Evolutionary conservation across 2,329 filamentous ascomycete species (phyloP).

Genomic region (Epichloe sp.): DNA sequence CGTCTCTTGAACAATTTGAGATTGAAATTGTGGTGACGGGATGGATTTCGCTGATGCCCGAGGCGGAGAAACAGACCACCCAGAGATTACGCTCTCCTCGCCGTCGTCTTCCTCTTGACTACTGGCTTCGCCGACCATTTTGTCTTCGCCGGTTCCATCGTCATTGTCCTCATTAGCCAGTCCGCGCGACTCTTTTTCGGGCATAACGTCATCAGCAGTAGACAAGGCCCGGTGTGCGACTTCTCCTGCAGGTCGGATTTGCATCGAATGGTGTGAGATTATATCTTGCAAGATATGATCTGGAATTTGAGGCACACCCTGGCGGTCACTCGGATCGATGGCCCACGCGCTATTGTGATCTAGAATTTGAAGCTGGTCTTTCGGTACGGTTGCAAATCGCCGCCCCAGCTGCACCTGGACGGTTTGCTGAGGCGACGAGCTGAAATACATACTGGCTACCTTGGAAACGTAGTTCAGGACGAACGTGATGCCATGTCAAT

Average conservation of each 20-base stretch:
- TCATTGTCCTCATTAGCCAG: neutral
- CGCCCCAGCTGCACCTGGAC: slow-evolving; percentile 14
- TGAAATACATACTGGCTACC: slow-evolving; percentile 14
- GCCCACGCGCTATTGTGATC: slow-evolving; percentile 24
- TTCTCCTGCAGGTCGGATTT: slow-evolving; percentile 1
- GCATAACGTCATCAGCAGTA: neutral
- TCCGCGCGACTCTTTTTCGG: neutral
- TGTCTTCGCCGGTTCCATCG: neutral
- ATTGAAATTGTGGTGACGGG: slow-evolving; percentile 2
- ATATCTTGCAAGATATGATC: slow-evolving; percentile 20
- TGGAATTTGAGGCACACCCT: slow-evolving; percentile 21
- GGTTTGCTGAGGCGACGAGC: slow-evolving; percentile 12
- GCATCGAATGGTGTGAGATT: slow-evolving; percentile 11
- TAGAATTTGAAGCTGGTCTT: slow-evolving; percentile 26
- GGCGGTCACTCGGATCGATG: slow-evolving; percentile 12
- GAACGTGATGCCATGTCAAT: neutral
- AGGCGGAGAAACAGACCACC: slow-evolving; percentile 13
- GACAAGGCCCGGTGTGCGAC: neutral
- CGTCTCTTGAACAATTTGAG: slow-evolving; percentile 14
- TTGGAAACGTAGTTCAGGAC: neutral
- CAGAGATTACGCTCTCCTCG: neutral
- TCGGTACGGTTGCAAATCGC: slow-evolving; percentile 21
- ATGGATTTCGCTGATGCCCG: neutral
- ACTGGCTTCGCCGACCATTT: neutral
- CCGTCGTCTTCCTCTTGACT: neutral